Percentiles rank a stretch among this genome's conserved stretches.
Conservation (phyloP, 768 basidiomycete genomes). For the Daedalea quercina region DNA sequence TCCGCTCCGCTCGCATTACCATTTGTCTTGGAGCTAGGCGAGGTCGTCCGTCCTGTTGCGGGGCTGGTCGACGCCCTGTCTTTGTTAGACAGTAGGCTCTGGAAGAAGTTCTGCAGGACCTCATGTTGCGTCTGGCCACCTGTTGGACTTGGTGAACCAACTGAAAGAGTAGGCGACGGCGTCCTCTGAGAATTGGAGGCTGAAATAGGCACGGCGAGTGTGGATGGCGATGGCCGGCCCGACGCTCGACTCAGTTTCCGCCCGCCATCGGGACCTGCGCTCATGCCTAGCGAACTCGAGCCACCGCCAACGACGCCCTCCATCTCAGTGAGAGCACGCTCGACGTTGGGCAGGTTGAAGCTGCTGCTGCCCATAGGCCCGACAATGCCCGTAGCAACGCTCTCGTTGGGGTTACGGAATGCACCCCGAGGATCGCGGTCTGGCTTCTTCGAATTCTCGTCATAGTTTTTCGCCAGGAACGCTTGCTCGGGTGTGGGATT, state of each 20-base stretch:
- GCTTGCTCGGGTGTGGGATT: slow-evolving; percentile 82
- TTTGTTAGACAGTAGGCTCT: slow-evolving; percentile 70
- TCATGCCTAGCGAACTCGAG: slow-evolving; percentile 21
- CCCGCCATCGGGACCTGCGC: slow-evolving; percentile 28
- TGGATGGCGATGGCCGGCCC: slow-evolving; percentile 11
- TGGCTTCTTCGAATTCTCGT: slow-evolving; percentile 84
- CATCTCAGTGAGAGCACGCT: slow-evolving; percentile 85
- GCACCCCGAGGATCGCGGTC: slow-evolving; percentile 85
- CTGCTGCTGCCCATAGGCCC: slow-evolving; percentile 88
- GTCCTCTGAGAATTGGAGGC: slow-evolving; percentile 11
- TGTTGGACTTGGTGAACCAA: slow-evolving; percentile 34
- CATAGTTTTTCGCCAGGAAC: slow-evolving; percentile 88
- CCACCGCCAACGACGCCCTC: slow-evolving; percentile 42
- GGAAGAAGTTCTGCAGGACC: slow-evolving; percentile 84
- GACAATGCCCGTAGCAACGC: slow-evolving; percentile 69
- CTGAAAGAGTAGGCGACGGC: slow-evolving; percentile 23
- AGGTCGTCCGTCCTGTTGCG: slow-evolving; percentile 18
- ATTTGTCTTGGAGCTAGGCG: slow-evolving; percentile 1
- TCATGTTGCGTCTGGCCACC: slow-evolving; percentile 71
- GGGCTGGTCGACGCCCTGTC: slow-evolving; percentile 29
- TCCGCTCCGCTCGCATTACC: slow-evolving; percentile 9
- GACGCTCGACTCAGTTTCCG: slow-evolving; percentile 21
- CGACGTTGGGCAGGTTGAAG: slow-evolving; percentile 82
- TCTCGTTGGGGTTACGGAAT: slow-evolving; percentile 73
- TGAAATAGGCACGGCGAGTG: slow-evolving; percentile 15